These are phyloP conservation scores for Zygoascus tannicola DNA, from an alignment of 805 yeast genomes.

Conservation along the genomic window DNA sequence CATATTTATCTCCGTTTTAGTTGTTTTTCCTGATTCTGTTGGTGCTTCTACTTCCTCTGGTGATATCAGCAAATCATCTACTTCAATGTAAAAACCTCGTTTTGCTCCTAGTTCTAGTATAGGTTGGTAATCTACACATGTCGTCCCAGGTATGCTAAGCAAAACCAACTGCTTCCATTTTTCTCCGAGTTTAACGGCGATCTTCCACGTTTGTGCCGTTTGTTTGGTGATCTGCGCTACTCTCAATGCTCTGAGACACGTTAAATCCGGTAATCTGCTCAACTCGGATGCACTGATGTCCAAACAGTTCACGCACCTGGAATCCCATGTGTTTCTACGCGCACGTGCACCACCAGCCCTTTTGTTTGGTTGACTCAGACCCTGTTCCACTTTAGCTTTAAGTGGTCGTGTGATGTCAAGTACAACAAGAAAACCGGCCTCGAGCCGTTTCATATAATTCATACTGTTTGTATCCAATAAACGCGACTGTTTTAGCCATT, in stretches of 20 bases:
- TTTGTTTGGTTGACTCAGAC: constrained; percentile 3
- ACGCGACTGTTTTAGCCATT: constrained; percentile 5
- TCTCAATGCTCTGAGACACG: background rate
- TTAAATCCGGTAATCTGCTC: background rate
- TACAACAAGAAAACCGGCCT: constrained; percentile 4
- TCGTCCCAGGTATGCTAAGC: background rate
- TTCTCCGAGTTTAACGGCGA: background rate
- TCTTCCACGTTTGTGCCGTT: background rate
- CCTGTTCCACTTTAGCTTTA: too few species aligned
- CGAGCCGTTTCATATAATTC: background rate
- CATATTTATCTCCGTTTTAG: too few species aligned
- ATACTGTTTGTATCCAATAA: background rate
- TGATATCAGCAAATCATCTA: background rate
- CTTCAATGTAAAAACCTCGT: background rate
- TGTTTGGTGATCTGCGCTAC: background rate
- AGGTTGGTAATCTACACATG: background rate
- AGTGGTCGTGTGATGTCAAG: constrained; percentile 7
- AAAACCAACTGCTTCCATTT: background rate
- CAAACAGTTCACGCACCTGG: background rate
- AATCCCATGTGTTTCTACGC: constrained; percentile 7
- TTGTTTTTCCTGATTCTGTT: too few species aligned
- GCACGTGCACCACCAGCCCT: constrained; percentile 14
- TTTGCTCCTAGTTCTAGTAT: background rate
- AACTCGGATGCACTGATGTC: background rate
- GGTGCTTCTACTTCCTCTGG: too few species aligned